Base-by-base conservation (phyloP, 306 rosid species). In the Dryas octopetala region DNA sequence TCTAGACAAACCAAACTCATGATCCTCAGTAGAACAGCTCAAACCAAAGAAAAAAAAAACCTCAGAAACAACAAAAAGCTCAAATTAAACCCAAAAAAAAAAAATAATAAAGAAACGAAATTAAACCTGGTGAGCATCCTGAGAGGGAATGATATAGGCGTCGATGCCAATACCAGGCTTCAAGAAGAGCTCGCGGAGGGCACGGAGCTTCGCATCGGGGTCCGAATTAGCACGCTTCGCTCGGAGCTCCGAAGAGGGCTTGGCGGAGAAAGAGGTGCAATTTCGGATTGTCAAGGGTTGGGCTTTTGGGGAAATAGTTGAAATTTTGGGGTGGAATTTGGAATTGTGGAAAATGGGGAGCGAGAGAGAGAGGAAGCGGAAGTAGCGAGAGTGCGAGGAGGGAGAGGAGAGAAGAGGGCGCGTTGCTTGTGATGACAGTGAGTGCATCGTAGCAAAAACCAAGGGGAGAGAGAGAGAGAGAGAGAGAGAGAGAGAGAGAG, bases 91-190 rank as follows among this genome's bases (percentile, higher is more conserved):
- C 40, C 19, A 40, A 41, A 73, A 12, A 70, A 11, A 49, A 28
- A 4, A 40, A 7, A 15, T 9, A 86, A 62, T 14, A 4, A 51
- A 63, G 15, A 54, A 17, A 52, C 23, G 51, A 9, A 32, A 65
- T 4, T 43, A 26, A 73, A 91, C 98, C 97, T 95, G 97, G 84
- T 95, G 98, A 82, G 98, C 96, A 55, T 91, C 98, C 68, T 95
- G 93, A 64, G 97, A 95, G 57, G 97, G 97, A 80, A 95, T 81
- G 76, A 95, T 82, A 78, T 91, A 95, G 43, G 97, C 97, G 66
- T 95, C 98, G 48, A 95, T 81, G 71, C 84, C 77, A 4, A 87
- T 52, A 4, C 79, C 86, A 1, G 98, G 89, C 59, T 79, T 82
- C 63, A 89, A 82, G 85, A 95, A 95, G 76, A 95, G 89, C 45